phyloP scores from a whole-genome alignment of 176 grass and related monocot species.

The Otatea glauca region DNA sequence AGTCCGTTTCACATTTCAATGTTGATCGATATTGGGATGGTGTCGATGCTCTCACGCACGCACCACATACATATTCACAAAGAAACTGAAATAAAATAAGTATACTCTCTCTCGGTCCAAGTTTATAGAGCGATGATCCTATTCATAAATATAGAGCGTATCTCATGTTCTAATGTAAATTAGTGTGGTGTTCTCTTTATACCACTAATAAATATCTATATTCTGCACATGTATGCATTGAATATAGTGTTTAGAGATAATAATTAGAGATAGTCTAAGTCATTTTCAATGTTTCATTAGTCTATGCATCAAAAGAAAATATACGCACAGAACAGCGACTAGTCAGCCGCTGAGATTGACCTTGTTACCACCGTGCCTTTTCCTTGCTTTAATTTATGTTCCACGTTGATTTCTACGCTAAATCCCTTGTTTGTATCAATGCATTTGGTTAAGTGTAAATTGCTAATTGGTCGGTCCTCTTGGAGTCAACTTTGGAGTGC shows the following conservation, averaged over 20 bases:
- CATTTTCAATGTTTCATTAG: too few relatives aligned
- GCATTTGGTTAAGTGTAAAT: background rate
- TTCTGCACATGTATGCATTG: too few relatives aligned
- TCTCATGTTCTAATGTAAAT: too few relatives aligned
- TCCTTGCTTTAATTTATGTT: background rate
- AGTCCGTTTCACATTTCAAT: background rate
- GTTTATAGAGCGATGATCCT: too few relatives aligned
- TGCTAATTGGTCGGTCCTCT: background rate
- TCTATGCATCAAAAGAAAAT: too few relatives aligned
- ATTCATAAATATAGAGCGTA: too few relatives aligned
- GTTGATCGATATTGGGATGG: background rate
- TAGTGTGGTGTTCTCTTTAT: too few relatives aligned
- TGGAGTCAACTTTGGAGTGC: background rate
- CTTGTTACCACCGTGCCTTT: background rate
- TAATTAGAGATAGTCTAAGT: too few relatives aligned
- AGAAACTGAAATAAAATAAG: background rate
- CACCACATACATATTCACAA: background rate
- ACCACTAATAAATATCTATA: too few relatives aligned
- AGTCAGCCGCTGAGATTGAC: constrained; percentile 12
- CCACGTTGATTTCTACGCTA: background rate
- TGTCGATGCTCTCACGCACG: background rate
- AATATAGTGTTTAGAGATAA: too few relatives aligned
- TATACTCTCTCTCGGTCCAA: too few relatives aligned
- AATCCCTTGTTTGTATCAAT: background rate
- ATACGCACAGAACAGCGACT: too few relatives aligned